Conservation (phyloP, 768 basidiomycete species). For the Clathrus columnatus region DNA sequence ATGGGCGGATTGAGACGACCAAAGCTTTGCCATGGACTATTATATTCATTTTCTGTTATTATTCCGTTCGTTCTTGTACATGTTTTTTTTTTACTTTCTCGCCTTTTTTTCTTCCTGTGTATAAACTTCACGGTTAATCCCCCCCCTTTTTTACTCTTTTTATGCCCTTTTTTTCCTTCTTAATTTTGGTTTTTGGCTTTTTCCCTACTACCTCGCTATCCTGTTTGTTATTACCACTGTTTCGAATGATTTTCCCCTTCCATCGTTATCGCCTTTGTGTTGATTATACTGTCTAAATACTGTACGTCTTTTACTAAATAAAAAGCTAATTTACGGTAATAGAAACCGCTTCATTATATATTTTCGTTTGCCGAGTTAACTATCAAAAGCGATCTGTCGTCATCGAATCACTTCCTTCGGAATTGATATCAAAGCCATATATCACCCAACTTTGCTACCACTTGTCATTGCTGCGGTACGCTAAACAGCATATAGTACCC, state of each 20-base stretch:
- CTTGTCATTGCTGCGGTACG: neutral
- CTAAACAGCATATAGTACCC: neutral
- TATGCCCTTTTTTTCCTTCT: neutral
- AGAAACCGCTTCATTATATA: too few relatives aligned
- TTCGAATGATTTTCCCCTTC: neutral
- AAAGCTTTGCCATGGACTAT: neutral
- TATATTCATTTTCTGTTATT: neutral
- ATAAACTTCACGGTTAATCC: neutral
- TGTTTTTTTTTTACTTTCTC: too few relatives aligned
- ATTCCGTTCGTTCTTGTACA: neutral
- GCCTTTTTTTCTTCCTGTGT: too few relatives aligned
- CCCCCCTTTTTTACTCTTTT: neutral
- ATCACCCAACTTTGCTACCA: neutral
- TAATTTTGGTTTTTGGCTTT: neutral
- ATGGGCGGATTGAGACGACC: too few relatives aligned
- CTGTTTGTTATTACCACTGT: neutral
- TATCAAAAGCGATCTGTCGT: too few relatives aligned
- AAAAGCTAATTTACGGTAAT: too few relatives aligned
- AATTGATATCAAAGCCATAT: neutral
- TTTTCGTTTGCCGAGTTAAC: too few relatives aligned
- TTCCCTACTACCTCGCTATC: neutral
- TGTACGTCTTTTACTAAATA: too few relatives aligned
- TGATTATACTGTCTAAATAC: too few relatives aligned
- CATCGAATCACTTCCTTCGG: neutral
- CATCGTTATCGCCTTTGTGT: neutral